These are phyloP conservation scores for Sclerotinia glacialis DNA, from an alignment of 2,329 filamentous ascomycete species.

Conservation along the genomic window DNA sequence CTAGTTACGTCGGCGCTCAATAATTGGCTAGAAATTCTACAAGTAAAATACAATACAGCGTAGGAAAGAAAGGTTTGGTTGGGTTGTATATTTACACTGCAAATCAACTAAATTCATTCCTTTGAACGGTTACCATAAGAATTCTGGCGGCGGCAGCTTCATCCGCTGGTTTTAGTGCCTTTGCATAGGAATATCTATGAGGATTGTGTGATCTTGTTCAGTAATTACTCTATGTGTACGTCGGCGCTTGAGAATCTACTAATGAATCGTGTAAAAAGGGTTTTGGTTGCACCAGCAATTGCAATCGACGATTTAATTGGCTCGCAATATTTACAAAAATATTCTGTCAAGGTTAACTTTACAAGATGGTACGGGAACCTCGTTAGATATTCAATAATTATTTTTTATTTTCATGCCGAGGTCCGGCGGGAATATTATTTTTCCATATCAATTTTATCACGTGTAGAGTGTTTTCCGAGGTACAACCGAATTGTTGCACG, in stretches of 20 bases:
- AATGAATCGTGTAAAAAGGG: not conserved
- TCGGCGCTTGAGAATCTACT: not conserved
- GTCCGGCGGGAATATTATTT: not conserved
- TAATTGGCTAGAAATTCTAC: not conserved
- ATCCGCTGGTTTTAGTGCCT: not conserved
- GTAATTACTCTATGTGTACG: not conserved
- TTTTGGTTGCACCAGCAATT: not conserved
- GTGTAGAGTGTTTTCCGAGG: not conserved
- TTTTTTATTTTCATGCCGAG: not conserved
- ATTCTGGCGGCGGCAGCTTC: not conserved
- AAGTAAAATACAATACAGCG: no score
- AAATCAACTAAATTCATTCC: not conserved
- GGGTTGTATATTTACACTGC: not conserved
- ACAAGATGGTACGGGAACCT: not conserved
- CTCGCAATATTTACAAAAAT: not conserved
- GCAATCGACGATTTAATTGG: not conserved
- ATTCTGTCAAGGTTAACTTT: no score
- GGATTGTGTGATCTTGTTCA: not conserved
- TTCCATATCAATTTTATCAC: not conserved
- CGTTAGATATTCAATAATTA: not conserved
- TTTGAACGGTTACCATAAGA: no score
- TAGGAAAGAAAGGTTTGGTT: not conserved
- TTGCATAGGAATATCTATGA: not conserved
- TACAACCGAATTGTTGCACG: slow-evolving; percentile 7
- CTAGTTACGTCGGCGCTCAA: not conserved